Base-by-base conservation (phyloP, 225 moss, liverwort and hornwort species). In the Marchantia polymorpha region DNA sequence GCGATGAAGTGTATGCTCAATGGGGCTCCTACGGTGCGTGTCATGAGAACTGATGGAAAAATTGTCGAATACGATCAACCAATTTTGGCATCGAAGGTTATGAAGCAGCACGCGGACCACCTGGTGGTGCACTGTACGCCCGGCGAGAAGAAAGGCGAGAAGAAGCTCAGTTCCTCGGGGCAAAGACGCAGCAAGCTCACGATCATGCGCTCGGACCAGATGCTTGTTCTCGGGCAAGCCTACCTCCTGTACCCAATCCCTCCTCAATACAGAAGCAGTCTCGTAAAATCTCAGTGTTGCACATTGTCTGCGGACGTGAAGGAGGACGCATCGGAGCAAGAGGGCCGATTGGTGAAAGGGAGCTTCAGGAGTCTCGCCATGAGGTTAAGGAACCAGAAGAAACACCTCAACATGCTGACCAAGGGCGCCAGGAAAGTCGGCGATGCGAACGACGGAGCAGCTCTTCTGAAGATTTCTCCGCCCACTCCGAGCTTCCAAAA, bases 11-110 rank as follows among this genome's bases (percentile, higher is more conserved):
- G 73, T 12, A 2, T 80, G 27, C 10, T 79, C 46, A 72, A 80
- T 58, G 87, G 83, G 55, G 82, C 80, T 12, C 78, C 83, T 0
- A 52, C 50, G 10, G 84, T 88, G 60, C 80, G 81, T 11, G 84
- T 88, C 75, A 84, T 88, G 87, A 83, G 63, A 72, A 71, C 83
- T 6, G 85, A 88, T 26, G 87, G 87, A 26, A 78, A 83, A 50
- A 83, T 88, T 47, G 78, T 77, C 0, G 16, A 74, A 58, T 88
- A 83, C 51, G 87, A 88, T 3, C 80, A 85, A 68, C 83, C 84
- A 1, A 73, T 82, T 52, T 16, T 79, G 27, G 73, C 83, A 2
- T 82, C 85, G 7, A 81, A 88, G 31, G 87, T 88, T 27, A 82
- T 88, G 87, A 29, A 73, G 71, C 60, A 83, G 59, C 54, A 88